phyloP scores from a whole-genome alignment of 805 yeast genomes.

The Lachancea mirantina region DNA sequence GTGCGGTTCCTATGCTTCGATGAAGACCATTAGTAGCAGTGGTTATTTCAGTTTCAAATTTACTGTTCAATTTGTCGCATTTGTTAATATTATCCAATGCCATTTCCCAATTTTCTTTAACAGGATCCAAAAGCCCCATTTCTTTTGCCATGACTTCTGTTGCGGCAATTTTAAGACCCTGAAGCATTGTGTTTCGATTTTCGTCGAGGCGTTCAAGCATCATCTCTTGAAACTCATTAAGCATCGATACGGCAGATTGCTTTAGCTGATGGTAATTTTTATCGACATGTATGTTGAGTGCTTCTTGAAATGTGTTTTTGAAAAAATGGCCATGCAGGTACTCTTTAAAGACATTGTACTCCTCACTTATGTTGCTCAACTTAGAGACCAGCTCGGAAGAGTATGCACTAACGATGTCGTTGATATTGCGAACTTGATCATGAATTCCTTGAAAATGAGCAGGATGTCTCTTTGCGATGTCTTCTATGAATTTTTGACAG shows the following conservation, averaged over 20 bases:
- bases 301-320: constrained; percentile 23
- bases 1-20: constrained; percentile 15
- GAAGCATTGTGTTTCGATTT: constrained; percentile 20
- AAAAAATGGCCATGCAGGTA: constrained; percentile 27
- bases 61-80: constrained; percentile 28
- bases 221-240: constrained; percentile 17
- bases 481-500: constrained; percentile 20
- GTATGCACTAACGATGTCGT: constrained; percentile 13
- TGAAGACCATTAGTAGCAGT: constrained; percentile 16
- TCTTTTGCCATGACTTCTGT: constrained; percentile 26
- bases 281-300: constrained; percentile 21
- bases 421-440: constrained; percentile 17
- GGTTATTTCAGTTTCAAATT: constrained; percentile 15
- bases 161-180: constrained; percentile 24
- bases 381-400: constrained; percentile 20
- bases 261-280: constrained; percentile 21
- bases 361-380: constrained; percentile 28
- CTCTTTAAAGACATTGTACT: constrained; percentile 26
- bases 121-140: constrained; percentile 24
- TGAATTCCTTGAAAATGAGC: constrained; percentile 15
- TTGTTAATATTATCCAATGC: constrained; percentile 27
- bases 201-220: constrained; percentile 19
- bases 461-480: constrained; percentile 21
- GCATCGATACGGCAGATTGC: constrained; percentile 17
- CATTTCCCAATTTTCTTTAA: constrained; percentile 25